A percentile compares a stretch with the other conserved stretches of the same genome.
Evolutionary conservation across 31 red algal species (phyloP).

Genomic region (Asparagopsis taxiformis): DNA sequence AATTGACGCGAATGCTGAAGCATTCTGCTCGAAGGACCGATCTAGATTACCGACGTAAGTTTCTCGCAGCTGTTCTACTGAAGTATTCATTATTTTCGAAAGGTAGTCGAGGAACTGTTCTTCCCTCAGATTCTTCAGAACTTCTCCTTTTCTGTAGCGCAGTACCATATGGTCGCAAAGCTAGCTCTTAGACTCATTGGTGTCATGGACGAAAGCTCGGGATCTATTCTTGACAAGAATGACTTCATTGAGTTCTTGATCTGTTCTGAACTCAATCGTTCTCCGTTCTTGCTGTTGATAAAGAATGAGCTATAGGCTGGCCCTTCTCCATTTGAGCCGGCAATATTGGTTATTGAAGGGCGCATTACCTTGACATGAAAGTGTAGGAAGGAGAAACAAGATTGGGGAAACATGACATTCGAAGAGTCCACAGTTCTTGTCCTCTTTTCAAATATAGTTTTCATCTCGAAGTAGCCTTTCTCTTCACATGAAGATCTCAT

Average conservation of each 20-base stretch:
- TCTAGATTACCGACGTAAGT: not conserved
- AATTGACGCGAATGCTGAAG: too few species aligned
- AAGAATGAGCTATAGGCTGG: not conserved
- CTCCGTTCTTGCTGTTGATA: not conserved
- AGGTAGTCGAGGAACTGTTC: not conserved
- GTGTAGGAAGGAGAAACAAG: too few species aligned
- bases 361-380: slow-evolving; percentile 3
- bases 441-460: slow-evolving; percentile 1
- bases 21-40: not conserved
- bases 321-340: too few species aligned
- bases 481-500: not conserved
- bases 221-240: not conserved
- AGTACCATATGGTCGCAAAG: slow-evolving; percentile 7
- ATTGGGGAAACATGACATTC: slow-evolving; percentile 6
- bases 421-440: not conserved
- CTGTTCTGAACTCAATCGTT: not conserved
- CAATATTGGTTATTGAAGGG: not conserved
- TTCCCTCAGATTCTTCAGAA: not conserved
- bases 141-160: not conserved
- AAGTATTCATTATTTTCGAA: not conserved
- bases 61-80: not conserved
- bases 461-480: not conserved
- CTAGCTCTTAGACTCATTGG: not conserved
- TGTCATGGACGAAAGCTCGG: not conserved
- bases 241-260: not conserved